Percentiles rank a stretch among this genome's conserved stretches.
Evolutionary conservation across 2,329 filamentous ascomycete genomes (phyloP).

Genomic region (Dactylonectria macrodidyma): DNA sequence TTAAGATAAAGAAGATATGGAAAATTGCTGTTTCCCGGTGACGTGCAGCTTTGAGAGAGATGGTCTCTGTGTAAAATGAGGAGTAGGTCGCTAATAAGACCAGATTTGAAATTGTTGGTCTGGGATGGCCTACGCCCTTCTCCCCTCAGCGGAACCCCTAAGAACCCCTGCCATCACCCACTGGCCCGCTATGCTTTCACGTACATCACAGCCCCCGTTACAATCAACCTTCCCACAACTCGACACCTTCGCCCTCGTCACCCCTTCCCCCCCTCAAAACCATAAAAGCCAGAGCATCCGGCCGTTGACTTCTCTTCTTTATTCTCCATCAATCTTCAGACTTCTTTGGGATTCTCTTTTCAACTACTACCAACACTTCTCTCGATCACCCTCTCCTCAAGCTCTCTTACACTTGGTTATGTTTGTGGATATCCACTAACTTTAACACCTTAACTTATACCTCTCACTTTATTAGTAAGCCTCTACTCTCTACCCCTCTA

Average conservation of each 20-base stretch:
- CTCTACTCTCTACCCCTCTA: too few species aligned
- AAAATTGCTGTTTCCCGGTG: too few species aligned
- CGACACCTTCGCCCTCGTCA: slow-evolving; percentile 20
- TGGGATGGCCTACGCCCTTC: too few species aligned
- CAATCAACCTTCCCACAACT: slow-evolving; percentile 42
- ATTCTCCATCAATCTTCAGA: slow-evolving; percentile 20
- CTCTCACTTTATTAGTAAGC: slow-evolving; percentile 12
- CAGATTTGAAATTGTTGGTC: too few species aligned
- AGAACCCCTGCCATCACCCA: too few species aligned
- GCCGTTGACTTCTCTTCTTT: slow-evolving; percentile 14
- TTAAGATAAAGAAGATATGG: too few species aligned
- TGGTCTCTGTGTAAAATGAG: too few species aligned
- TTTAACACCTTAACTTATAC: slow-evolving; percentile 3
- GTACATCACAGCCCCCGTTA: slow-evolving; percentile 30
- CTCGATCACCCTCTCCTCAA: slow-evolving; percentile 6
- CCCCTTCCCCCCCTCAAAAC: not conserved
- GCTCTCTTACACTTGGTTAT: slow-evolving; percentile 25
- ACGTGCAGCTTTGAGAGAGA: too few species aligned
- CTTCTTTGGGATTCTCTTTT: slow-evolving; percentile 8
- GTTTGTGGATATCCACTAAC: not conserved
- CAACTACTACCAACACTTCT: slow-evolving; percentile 17
- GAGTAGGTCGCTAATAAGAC: too few species aligned
- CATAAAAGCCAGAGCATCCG: slow-evolving; percentile 27
- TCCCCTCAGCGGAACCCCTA: too few species aligned
- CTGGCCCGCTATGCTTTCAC: too few species aligned